Conservation (phyloP, 2,329 filamentous ascomycete genomes). For the Zasmidium citrigriseum region DNA sequence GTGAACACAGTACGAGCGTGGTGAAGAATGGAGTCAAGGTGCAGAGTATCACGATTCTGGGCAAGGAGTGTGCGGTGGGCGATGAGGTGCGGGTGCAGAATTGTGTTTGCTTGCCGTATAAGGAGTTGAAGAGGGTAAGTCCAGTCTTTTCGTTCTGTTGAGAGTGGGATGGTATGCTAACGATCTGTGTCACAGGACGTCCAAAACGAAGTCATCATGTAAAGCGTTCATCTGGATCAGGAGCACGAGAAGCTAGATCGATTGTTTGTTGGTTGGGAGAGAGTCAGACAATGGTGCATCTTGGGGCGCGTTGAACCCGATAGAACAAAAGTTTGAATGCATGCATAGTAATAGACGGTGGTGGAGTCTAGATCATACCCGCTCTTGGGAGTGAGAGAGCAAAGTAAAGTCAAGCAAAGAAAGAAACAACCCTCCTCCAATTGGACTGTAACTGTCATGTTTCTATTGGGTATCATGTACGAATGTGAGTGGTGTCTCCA, state of each 20-base stretch:
- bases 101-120: slow-evolving; percentile 95
- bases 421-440: neutral
- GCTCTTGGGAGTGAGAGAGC: neutral
- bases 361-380: neutral
- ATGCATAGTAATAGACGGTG: neutral
- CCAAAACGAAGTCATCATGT: slow-evolving; percentile 89
- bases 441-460: neutral
- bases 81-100: slow-evolving; percentile 97
- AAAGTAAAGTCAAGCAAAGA: neutral
- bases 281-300: neutral
- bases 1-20: slow-evolving; percentile 89
- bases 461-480: no score
- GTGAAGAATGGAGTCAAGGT: slow-evolving; percentile 98
- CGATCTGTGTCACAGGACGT: slow-evolving; percentile 64
- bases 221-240: slow-evolving; percentile 32
- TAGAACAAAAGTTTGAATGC: neutral
- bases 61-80: slow-evolving; percentile 91
- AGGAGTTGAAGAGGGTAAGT: slow-evolving; percentile 93
- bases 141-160: neutral
- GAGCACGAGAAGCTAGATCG: no score
- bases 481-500: no score
- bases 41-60: slow-evolving; percentile 94
- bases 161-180: slow-evolving; percentile 7
- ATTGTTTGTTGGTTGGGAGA: no score
- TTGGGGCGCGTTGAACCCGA: neutral